Base-by-base conservation (phyloP, 345 rosid species). In the Noccaea bulbosa region DNA sequence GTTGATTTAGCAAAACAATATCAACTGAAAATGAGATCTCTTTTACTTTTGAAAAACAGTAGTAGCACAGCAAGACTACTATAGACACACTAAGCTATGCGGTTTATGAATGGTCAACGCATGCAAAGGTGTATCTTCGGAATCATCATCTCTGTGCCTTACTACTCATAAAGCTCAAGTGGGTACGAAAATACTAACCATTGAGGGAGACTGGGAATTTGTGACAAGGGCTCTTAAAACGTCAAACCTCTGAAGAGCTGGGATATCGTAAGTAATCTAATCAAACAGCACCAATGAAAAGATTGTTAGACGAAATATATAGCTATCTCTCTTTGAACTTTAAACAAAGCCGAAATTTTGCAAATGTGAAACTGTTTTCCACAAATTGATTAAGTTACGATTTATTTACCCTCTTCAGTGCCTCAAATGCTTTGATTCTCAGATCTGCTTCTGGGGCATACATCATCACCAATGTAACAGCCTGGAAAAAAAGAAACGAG, bases 241-340 rank as follows among this genome's bases (percentile, higher is more conserved):
- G 72, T 89, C 87, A 54, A 70, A 70, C 75, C 86, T 86, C 77
- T 80, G 78, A 68, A 88, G 49, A 73, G 63, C 56, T 69, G 99
- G 97, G 78, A 82, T 75, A 79, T 91, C 93, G 78, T 87, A 88
- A 45, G 89, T 67, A 70, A 89, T 83, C 99, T 91, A 82, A 67
- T 79, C 75, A 70, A 37, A 35, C 22, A 72, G 15, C 46, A 76
- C 65, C 17, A 2, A 35, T 4, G 46, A 48, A 11, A 43, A 37
- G 11, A 48, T 14, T n/a, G 56, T 64, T 12, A 70, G 76, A 71
- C 2, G 20, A 57, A 5, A 65, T 10, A 8, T 15, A 35, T 37
- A 8, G 9, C n/a, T 7, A 39, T 35, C 46, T 54, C 43, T 53
- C 16, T 20, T 7, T 63, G 45, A 47, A 33, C 24, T 57, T 37